A percentile compares a stretch with the other conserved stretches of the same genome.
phyloP scores from a whole-genome alignment of 2,329 filamentous ascomycete genomes.

The Drechslerella dactyloides region DNA sequence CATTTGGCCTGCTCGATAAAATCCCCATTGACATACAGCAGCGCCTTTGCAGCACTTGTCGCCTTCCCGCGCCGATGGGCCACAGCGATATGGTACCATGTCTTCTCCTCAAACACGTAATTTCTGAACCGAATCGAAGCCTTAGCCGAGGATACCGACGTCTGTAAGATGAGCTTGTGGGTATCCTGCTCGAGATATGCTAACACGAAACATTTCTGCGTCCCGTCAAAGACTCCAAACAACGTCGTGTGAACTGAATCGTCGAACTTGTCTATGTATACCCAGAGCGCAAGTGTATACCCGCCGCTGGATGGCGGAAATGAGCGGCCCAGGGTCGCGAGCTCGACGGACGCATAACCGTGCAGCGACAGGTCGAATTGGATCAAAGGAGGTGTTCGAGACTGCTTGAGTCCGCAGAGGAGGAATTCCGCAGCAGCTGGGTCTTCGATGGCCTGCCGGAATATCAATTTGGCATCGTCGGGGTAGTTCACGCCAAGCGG shows the following conservation, averaged over 20 bases:
- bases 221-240: constrained; percentile 91
- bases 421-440: constrained; percentile 70
- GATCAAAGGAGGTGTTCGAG: constrained; percentile 80
- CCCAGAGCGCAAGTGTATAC: constrained; percentile 90
- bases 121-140: constrained; percentile 95
- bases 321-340: constrained; percentile 79
- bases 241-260: constrained; percentile 85
- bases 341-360: constrained; percentile 87
- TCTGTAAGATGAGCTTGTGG: constrained; percentile 92
- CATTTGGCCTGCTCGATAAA: constrained; percentile 92
- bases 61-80: constrained; percentile 81
- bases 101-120: constrained; percentile 73
- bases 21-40: constrained; percentile 89
- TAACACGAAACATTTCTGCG: constrained; percentile 90
- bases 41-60: constrained; percentile 77
- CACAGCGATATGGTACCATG: constrained; percentile 92
- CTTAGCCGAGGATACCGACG: constrained; percentile 81
- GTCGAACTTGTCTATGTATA: constrained; percentile 87
- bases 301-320: constrained; percentile 85
- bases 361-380: constrained; percentile 90
- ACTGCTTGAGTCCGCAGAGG: constrained; percentile 73
- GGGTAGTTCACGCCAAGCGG: constrained; percentile 77
- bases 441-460: constrained; percentile 64
- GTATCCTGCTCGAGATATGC: constrained; percentile 94
- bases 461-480: constrained; percentile 82